These are phyloP conservation scores for Phylloporus sp. DNA, from an alignment of 1,284 basidiomycete genomes.

Conservation along the genomic window DNA sequence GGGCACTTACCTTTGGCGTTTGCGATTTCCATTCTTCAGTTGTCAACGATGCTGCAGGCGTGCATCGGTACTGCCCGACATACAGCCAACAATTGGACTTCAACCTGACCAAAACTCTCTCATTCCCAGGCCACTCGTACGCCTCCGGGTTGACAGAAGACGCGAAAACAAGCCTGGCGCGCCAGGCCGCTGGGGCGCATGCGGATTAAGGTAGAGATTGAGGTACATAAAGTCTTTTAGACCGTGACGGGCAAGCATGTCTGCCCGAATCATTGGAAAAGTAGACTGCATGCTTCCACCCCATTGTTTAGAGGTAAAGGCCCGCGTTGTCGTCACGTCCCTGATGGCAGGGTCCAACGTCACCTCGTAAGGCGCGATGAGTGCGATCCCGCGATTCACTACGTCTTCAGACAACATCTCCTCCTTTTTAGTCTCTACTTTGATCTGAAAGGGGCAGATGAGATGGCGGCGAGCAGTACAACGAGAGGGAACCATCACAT, in stretches of 20 bases:
- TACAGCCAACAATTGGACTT: constrained; percentile 36
- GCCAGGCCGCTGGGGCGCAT: constrained; percentile 47
- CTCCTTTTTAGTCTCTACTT: constrained; percentile 28
- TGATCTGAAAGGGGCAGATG: constrained; percentile 5
- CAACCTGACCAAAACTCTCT: constrained; percentile 32
- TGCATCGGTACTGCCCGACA: constrained; percentile 40
- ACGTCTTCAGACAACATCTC: constrained; percentile 34
- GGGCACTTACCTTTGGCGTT: constrained; percentile 21
- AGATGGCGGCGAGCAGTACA: background rate
- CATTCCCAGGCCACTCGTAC: constrained; percentile 3
- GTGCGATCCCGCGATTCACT: constrained; percentile 18
- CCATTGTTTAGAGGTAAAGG: constrained; percentile 42
- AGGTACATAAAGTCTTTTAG: constrained; percentile 46
- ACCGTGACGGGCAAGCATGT: constrained; percentile 38
- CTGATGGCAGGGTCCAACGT: constrained; percentile 21
- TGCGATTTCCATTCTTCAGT: constrained; percentile 37
- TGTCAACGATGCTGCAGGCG: constrained; percentile 29
- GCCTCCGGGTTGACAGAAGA: constrained; percentile 8
- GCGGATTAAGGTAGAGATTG: constrained; percentile 44
- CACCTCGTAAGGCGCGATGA: constrained; percentile 15
- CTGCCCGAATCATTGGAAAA: constrained; percentile 37
- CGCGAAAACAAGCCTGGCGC: constrained; percentile 45
- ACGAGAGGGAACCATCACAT: background rate
- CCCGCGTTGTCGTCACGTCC: constrained; percentile 34
- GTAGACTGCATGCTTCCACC: constrained; percentile 45